Evolutionary conservation across 371 early-diverging fungal species (phyloP), one percentile per base, ranked within the genome.

Genomic region (Dinochytrium kinnereticum): DNA sequence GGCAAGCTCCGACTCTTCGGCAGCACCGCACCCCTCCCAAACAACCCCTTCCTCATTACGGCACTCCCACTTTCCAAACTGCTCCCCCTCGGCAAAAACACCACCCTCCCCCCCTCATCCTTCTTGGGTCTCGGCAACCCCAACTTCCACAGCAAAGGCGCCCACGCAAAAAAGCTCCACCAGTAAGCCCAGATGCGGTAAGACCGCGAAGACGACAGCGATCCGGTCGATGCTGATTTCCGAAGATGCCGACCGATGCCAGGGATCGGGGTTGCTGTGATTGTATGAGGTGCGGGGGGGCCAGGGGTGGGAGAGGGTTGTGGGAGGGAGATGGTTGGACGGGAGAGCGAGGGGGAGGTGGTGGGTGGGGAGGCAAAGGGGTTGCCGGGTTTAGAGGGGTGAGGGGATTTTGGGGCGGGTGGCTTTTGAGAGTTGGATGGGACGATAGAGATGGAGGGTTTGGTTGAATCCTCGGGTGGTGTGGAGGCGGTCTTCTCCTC

Each of bases 291-390:
- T 15, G 7, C 26, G 57, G 57, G 7, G 26, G 15, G 57, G 57
- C 57, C 24, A 30, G 21, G 15, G 57, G 57, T 15, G 57, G 57
- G 7, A n/a, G n/a, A n/a, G 15, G 49, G 49, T n/a, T 15, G 13
- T 26, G 57, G 57, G 57, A 55, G 57, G 24, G 57, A 7, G 7
- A 55, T 55, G 57, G 57, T 26, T 55, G 57, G 57, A 30, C 57
- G 57, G 30, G 26, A 13, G 49, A n/a, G 49, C n/a, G 49, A n/a
- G n/a, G n/a, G n/a, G n/a, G n/a, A n/a, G n/a, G n/a, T n/a, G n/a
- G n/a, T 49, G 15, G 49, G 13, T n/a, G 49, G 13, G n/a, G n/a
- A n/a, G n/a, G n/a, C n/a, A n/a, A n/a, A n/a, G n/a, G n/a, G n/a
- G n/a, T n/a, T n/a, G n/a, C n/a, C n/a, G n/a, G n/a, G n/a, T n/a